phyloP scores from a whole-genome alignment of 495 filamentous ascomycete genomes.

The Penicillium pulvis region DNA sequence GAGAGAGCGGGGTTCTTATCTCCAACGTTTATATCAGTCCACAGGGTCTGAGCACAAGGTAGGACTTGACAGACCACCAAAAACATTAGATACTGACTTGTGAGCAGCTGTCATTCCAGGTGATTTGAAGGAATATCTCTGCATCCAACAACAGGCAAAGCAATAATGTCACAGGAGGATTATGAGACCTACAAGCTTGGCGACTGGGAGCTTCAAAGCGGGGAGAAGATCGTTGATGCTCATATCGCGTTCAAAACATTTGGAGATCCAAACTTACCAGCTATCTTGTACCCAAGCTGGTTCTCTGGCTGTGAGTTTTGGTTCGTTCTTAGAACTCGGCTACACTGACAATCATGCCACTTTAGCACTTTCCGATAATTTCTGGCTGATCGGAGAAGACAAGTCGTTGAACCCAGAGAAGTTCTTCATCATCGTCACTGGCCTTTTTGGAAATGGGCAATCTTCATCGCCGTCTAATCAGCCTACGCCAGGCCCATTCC shows the following conservation, averaged over 20 bases:
- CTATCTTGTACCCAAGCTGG: constrained; percentile 73
- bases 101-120: background rate
- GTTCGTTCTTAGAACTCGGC: background rate
- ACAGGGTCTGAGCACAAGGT: background rate
- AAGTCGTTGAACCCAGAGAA: constrained; percentile 60
- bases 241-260: constrained; percentile 72
- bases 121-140: background rate
- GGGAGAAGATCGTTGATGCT: constrained; percentile 56
- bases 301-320: constrained; percentile 59
- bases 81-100: background rate
- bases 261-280: constrained; percentile 60
- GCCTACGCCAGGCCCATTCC: constrained; percentile 55
- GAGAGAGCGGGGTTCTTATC: constrained; percentile 29
- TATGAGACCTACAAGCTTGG: constrained; percentile 58
- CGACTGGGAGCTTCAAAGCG: constrained; percentile 64
- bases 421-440: constrained; percentile 71
- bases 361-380: constrained; percentile 58
- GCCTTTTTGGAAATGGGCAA: constrained; percentile 73
- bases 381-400: constrained; percentile 66
- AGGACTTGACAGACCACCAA: background rate
- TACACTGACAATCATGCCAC: background rate
- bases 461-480: constrained; percentile 71
- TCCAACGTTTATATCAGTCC: constrained; percentile 3
- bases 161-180: constrained; percentile 35
- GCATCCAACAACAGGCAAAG: background rate